A percentile compares a stretch with the other conserved stretches of the same genome.
Conservation (phyloP, 2,329 filamentous ascomycete species). For the Sporothrix dimorphospora region DNA sequence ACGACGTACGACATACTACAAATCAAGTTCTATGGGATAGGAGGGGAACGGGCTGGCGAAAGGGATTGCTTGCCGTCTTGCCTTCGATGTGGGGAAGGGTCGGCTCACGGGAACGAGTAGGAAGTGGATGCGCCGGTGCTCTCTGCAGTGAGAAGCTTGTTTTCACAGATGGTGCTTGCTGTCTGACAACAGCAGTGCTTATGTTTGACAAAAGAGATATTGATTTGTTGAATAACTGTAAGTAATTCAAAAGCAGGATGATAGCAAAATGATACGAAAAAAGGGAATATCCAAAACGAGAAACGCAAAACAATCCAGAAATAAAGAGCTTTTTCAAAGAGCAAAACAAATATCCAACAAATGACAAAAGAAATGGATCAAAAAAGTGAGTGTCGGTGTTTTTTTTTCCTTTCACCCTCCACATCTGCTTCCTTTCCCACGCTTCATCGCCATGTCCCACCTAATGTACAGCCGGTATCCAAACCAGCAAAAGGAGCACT, state of each 20-base stretch:
- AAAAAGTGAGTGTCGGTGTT: conserved; percentile 10
- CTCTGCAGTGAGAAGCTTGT: not conserved
- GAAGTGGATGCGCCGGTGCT: not conserved
- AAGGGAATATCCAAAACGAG: not conserved
- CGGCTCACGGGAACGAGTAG: not conserved
- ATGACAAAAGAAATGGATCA: not conserved
- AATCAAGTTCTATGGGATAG: not conserved
- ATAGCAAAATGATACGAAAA: not conserved
- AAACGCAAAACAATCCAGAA: not conserved
- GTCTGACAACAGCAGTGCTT: too few species aligned
- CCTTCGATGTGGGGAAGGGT: not conserved
- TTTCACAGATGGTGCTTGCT: not conserved
- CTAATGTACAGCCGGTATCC: conserved; percentile 30
- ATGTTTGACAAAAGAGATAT: not conserved
- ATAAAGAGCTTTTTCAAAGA: conserved; percentile 6
- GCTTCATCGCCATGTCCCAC: not conserved
- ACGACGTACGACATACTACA: too few species aligned
- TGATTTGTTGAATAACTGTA: not conserved
- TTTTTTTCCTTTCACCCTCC: not conserved
- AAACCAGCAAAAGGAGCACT: conserved; percentile 24
- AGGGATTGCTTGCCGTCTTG: not conserved
- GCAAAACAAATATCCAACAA: conserved; percentile 18
- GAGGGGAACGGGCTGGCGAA: not conserved
- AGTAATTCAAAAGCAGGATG: not conserved
- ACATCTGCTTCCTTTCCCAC: not conserved